These are phyloP conservation scores for Ophiosphaerella korrae DNA, from an alignment of 2,329 filamentous ascomycete species.

Conservation along the genomic window DNA sequence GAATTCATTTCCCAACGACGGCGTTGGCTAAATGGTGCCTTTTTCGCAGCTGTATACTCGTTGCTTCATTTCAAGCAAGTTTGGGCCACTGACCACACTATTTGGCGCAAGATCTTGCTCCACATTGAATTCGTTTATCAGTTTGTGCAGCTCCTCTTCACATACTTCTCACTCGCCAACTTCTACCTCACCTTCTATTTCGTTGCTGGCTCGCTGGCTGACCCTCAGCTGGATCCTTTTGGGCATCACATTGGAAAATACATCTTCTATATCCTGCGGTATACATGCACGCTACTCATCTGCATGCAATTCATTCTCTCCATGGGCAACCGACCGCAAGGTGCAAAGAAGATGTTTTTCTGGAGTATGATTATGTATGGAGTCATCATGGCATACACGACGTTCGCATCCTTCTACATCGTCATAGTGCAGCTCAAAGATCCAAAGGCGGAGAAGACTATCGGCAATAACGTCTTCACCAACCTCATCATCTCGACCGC, in stretches of 20 bases:
- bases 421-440: slow-evolving; percentile 77
- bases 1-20: slow-evolving; percentile 97
- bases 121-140: slow-evolving; percentile 97
- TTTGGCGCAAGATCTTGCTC: slow-evolving; percentile 85
- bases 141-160: slow-evolving; percentile 89
- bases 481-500: slow-evolving; percentile 90
- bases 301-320: slow-evolving; percentile 95
- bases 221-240: slow-evolving; percentile 83
- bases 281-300: slow-evolving; percentile 84
- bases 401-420: slow-evolving; percentile 87
- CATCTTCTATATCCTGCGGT: slow-evolving; percentile 86
- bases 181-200: slow-evolving; percentile 99
- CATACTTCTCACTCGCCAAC: slow-evolving; percentile 97
- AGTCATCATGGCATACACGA: slow-evolving; percentile 95
- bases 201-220: slow-evolving; percentile 85
- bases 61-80: slow-evolving; percentile 93
- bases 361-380: slow-evolving; percentile 86
- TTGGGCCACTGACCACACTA: slow-evolving; percentile 88
- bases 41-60: slow-evolving; percentile 98
- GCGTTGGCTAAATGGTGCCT: slow-evolving; percentile 97
- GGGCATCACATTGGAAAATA: slow-evolving; percentile 81
- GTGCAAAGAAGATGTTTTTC: slow-evolving; percentile 88
- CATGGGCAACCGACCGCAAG: slow-evolving; percentile 94
- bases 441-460: slow-evolving; percentile 55
- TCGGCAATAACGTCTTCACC: slow-evolving; percentile 91